Evolutionary conservation across 1,284 basidiomycete species (phyloP).

Genomic region (Ustanciosporium gigantosporum): DNA sequence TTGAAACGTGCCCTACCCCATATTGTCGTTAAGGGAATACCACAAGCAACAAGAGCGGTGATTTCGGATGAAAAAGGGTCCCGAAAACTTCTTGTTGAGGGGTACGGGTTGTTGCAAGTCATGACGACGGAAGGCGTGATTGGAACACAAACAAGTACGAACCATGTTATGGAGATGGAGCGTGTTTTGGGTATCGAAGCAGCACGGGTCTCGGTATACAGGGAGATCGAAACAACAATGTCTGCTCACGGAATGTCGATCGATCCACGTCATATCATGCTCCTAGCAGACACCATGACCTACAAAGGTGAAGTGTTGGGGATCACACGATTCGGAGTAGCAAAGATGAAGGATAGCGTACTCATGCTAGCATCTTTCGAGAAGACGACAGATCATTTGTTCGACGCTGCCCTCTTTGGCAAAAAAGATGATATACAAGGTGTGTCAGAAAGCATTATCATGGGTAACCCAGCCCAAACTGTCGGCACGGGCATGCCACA

Average conservation of each 20-base stretch:
- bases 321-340: constrained; percentile 99
- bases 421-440: constrained; percentile 94
- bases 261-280: constrained; percentile 97
- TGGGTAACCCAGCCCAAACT: constrained; percentile 95
- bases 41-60: constrained; percentile 51
- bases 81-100: constrained; percentile 66
- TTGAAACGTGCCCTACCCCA: constrained; percentile 57
- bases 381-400: constrained; percentile 98
- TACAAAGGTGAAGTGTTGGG: constrained; percentile 99
- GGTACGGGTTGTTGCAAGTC: constrained; percentile 94
- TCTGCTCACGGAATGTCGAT: constrained; percentile 96
- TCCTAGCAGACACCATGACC: constrained; percentile 97
- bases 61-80: constrained; percentile 59
- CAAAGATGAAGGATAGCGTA: constrained; percentile 99
- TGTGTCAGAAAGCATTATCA: constrained; percentile 98
- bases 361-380: constrained; percentile 99
- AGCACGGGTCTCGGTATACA: constrained; percentile 89
- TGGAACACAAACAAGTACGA: constrained; percentile 88
- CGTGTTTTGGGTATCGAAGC: constrained; percentile 96
- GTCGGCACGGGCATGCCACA: constrained; percentile 79
- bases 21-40: constrained; percentile 59
- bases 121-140: constrained; percentile 97
- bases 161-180: constrained; percentile 95
- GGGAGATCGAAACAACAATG: constrained; percentile 96
- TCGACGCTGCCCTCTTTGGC: constrained; percentile 93